Evolutionary conservation across 2,329 filamentous ascomycete genomes (phyloP).

Genomic region (Xylaria polymorpha): DNA sequence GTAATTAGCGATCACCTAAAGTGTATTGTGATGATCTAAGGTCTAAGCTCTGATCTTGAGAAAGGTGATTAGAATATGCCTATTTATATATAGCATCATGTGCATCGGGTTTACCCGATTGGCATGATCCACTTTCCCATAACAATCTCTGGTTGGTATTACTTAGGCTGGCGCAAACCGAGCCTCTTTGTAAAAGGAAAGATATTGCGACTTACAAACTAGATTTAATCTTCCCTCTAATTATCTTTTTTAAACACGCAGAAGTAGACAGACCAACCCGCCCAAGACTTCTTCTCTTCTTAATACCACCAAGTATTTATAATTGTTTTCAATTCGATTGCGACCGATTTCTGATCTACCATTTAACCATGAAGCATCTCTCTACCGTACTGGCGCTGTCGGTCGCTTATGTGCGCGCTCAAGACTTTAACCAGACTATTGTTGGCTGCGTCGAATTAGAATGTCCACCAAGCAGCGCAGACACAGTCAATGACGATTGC

Average conservation of each 20-base stretch:
- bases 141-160: no score
- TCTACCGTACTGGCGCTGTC: constrained; percentile 20
- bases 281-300: not conserved
- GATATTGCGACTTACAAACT: not conserved
- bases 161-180: not conserved
- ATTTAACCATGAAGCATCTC: constrained; percentile 9
- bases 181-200: not conserved
- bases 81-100: no score
- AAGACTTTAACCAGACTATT: constrained; percentile 42
- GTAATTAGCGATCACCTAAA: no score
- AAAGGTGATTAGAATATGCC: no score
- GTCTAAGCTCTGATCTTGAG: no score
- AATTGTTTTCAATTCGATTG: not conserved
- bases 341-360: constrained; percentile 1
- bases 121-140: no score
- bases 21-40: no score
- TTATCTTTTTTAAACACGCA: not conserved
- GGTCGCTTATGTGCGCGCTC: constrained; percentile 14
- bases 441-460: constrained; percentile 44
- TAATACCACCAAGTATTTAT: not conserved
- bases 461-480: constrained; percentile 37
- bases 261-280: not conserved
- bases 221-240: not conserved
- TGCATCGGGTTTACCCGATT: no score
- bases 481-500: constrained; percentile 41